phyloP scores from a whole-genome alignment of 2,329 filamentous ascomycete species.

The Chrysoporthe puriensis region DNA sequence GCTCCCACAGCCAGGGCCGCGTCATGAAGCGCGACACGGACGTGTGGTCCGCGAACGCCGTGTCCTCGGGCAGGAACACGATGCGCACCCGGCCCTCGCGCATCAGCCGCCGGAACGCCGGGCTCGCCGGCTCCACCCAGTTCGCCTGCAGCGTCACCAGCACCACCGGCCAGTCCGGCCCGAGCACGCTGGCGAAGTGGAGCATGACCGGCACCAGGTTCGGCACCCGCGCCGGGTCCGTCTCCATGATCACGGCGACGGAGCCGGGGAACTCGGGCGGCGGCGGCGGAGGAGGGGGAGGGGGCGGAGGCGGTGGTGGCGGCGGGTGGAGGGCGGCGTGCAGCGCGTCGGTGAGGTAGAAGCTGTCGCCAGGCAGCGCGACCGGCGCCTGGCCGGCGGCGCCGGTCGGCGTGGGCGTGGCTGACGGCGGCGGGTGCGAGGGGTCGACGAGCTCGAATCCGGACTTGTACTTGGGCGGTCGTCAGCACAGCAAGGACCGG shows the following conservation, averaged over 20 bases:
- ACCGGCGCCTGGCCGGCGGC: not conserved
- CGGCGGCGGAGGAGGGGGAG: not conserved
- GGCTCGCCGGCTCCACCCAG: slow-evolving; percentile 34
- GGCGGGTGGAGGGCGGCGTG: slow-evolving; percentile 24
- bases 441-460: slow-evolving; percentile 25
- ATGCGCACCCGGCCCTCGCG: slow-evolving; percentile 41
- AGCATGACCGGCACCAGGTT: slow-evolving; percentile 39
- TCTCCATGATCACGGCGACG: slow-evolving; percentile 36
- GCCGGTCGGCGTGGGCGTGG: not conserved
- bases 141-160: slow-evolving; percentile 45
- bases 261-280: slow-evolving; percentile 24
- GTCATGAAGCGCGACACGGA: slow-evolving; percentile 44
- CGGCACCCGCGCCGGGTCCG: slow-evolving; percentile 49
- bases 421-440: not conserved
- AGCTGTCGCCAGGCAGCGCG: slow-evolving; percentile 23
- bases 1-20: slow-evolving; percentile 43
- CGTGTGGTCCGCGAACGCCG: slow-evolving; percentile 39
- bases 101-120: slow-evolving; percentile 43
- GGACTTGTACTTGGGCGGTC: slow-evolving; percentile 17
- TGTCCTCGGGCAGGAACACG: slow-evolving; percentile 41
- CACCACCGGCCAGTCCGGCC: slow-evolving; percentile 48
- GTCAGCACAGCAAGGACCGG: not conserved
- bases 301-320: slow-evolving; percentile 6
- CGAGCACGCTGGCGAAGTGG: slow-evolving; percentile 41
- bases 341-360: slow-evolving; percentile 25